These are phyloP conservation scores for Pyronema omphalodes DNA, from an alignment of 495 filamentous ascomycete genomes.

Conservation along the genomic window DNA sequence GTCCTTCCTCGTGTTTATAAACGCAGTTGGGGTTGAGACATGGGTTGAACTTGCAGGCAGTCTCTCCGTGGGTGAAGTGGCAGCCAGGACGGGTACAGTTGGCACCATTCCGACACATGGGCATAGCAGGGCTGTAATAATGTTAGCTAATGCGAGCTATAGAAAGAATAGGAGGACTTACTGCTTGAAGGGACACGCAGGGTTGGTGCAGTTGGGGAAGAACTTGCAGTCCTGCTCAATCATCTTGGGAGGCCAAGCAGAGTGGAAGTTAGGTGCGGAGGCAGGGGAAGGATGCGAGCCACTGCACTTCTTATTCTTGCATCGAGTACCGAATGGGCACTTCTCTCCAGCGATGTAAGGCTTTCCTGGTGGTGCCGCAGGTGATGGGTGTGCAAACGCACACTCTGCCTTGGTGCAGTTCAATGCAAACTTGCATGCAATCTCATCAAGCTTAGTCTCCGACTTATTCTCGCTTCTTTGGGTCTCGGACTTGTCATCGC, in stretches of 20 bases:
- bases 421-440: slow-evolving; percentile 71
- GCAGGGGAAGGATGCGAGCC: slow-evolving; percentile 86
- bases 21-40: slow-evolving; percentile 70
- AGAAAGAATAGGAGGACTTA: slow-evolving; percentile 6
- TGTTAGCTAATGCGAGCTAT: background rate
- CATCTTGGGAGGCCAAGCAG: slow-evolving; percentile 25
- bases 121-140: slow-evolving; percentile 36
- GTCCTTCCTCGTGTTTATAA: slow-evolving; percentile 86
- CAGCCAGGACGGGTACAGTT: slow-evolving; percentile 72
- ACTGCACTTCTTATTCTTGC: slow-evolving; percentile 87
- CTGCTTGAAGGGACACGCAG: slow-evolving; percentile 72
- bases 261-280: slow-evolving; percentile 21
- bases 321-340: slow-evolving; percentile 74
- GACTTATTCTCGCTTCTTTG: background rate
- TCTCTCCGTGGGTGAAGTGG: slow-evolving; percentile 72
- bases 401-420: slow-evolving; percentile 77
- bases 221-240: slow-evolving; percentile 77
- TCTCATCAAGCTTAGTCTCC: slow-evolving; percentile 34
- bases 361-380: slow-evolving; percentile 67
- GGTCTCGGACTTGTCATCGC: slow-evolving; percentile 5
- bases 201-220: slow-evolving; percentile 83
- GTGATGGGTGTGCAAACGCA: slow-evolving; percentile 83
- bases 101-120: slow-evolving; percentile 79
- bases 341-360: slow-evolving; percentile 49
- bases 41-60: slow-evolving; percentile 75